A percentile compares a stretch with the other conserved stretches of the same genome.
phyloP scores from a whole-genome alignment of 1,284 basidiomycete genomes.

The Trichosporon sp. region DNA sequence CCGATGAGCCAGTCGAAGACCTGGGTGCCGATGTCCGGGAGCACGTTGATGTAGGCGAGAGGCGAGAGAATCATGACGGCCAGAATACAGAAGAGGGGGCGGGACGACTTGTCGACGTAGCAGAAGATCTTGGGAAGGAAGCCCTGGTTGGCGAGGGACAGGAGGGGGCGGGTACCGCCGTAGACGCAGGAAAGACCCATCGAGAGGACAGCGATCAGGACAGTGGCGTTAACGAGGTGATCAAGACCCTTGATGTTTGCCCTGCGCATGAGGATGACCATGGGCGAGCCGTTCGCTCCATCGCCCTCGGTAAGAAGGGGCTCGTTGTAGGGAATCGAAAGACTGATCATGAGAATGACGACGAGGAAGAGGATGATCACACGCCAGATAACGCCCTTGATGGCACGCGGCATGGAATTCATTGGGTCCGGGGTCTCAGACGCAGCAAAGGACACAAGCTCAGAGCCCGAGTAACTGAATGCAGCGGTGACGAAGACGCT shows the following conservation, averaged over 20 bases:
- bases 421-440: slow-evolving; percentile 41
- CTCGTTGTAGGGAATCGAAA: slow-evolving; percentile 57
- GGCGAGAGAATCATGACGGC: slow-evolving; percentile 53
- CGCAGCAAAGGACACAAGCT: slow-evolving; percentile 77
- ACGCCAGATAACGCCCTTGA: slow-evolving; percentile 59
- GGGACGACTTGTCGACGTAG: slow-evolving; percentile 61
- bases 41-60: slow-evolving; percentile 56
- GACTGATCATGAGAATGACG: slow-evolving; percentile 49
- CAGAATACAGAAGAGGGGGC: slow-evolving; percentile 58
- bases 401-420: slow-evolving; percentile 27
- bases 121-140: slow-evolving; percentile 58
- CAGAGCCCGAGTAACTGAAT: slow-evolving; percentile 71
- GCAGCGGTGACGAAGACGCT: slow-evolving; percentile 61
- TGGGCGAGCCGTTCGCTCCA: slow-evolving; percentile 59
- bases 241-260: slow-evolving; percentile 58
- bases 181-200: slow-evolving; percentile 14
- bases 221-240: slow-evolving; percentile 32
- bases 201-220: slow-evolving; percentile 49
- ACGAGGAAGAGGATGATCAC: slow-evolving; percentile 59
- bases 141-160: slow-evolving; percentile 54
- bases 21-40: slow-evolving; percentile 40
- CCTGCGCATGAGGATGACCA: slow-evolving; percentile 59
- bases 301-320: slow-evolving; percentile 51
- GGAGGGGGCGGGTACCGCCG: slow-evolving; percentile 52
- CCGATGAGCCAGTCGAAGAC: slow-evolving; percentile 60